Evolutionary conservation across 1,284 basidiomycete species (phyloP).

Genomic region (Microbotryum violaceum): DNA sequence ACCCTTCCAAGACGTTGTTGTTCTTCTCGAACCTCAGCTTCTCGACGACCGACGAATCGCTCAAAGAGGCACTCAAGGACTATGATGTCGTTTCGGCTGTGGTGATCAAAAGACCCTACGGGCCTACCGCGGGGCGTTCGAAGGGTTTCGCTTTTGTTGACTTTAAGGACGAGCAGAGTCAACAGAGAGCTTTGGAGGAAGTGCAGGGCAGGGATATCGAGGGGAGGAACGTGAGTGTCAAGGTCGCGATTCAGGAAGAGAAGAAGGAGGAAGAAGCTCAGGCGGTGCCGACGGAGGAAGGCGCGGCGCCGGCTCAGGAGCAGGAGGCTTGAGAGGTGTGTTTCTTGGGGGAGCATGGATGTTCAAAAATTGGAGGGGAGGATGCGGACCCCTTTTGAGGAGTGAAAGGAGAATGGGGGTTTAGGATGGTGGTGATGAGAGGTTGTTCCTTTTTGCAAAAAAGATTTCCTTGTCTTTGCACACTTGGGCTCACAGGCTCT

Average conservation of each 20-base stretch:
- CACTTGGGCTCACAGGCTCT: too few relatives aligned
- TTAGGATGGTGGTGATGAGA: not conserved
- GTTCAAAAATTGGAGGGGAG: not conserved
- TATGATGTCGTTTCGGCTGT: conserved; percentile 73
- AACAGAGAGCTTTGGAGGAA: conserved; percentile 77
- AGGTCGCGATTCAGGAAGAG: conserved; percentile 29
- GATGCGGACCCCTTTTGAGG: too few relatives aligned
- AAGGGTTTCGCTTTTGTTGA: conserved; percentile 98
- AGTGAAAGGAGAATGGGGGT: not conserved
- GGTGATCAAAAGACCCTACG: conserved; percentile 74
- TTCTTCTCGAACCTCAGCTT: conserved; percentile 95
- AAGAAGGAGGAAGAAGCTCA: conserved; percentile 6
- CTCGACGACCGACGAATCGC: conserved; percentile 70
- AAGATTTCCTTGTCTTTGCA: not conserved
- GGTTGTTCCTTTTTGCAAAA: not conserved
- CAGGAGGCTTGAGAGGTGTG: not conserved
- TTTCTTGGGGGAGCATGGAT: too few relatives aligned
- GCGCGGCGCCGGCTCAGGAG: not conserved
- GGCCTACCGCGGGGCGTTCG: conserved; percentile 62
- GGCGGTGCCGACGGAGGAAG: not conserved
- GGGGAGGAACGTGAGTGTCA: conserved; percentile 66
- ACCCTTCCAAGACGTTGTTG: conserved; percentile 72
- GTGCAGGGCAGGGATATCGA: conserved; percentile 81
- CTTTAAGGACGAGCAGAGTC: conserved; percentile 83
- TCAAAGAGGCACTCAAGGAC: conserved; percentile 68